Base-by-base conservation (phyloP, 2,329 filamentous ascomycete genomes). In the Neonectria neomacrospora region DNA sequence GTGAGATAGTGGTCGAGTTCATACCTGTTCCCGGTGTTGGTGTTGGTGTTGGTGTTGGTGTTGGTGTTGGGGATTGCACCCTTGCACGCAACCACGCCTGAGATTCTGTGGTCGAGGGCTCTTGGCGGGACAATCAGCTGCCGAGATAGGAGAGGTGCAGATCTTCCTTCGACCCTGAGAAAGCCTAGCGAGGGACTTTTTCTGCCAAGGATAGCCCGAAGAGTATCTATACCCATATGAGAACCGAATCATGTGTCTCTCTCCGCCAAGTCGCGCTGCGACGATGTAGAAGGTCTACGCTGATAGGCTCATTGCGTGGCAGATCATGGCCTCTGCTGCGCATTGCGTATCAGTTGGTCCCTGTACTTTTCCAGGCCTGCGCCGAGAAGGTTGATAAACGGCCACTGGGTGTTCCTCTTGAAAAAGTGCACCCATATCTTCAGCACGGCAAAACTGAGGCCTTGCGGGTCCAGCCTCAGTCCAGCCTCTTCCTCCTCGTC, bases 401-500 rank as follows among this genome's bases (percentile, higher is more conserved):
- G 78, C 81, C 81, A 83, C 58, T 83, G 81, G 0, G 81, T 82
- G 22, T 83, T 83, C 6, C 80, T 80, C 37, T 78, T 77, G 67
- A 83, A 83, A 65, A 83, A 82, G 5, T 81, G 78, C 14, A 78
- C 77, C 81, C 81, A 83, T 9, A 83, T 82, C 22, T 76, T 79
- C 18, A 83, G 48, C 0, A 83, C 80, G 0, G 79, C 79, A 0
- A 80, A 65, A 5, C 79, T 75, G 1, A 82, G 73, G 3, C 69
- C 66, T 2, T 71, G 70, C 0, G 79, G 74, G 28, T 75, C 56
- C 51, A 61, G 22, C 18, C 70, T 28, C 39, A 68, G 37, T 62
- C 73, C 18, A 64, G 42, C 39, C 20, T 62, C 71, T 23, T 78
- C 71, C 22, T 79, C 78, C 18, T 78, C 76, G 7, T 76, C 77